Evolutionary conservation across 2,329 filamentous ascomycete genomes (phyloP), one percentile per base, ranked within the genome.

Genomic region (Fusarium praegraminearum): DNA sequence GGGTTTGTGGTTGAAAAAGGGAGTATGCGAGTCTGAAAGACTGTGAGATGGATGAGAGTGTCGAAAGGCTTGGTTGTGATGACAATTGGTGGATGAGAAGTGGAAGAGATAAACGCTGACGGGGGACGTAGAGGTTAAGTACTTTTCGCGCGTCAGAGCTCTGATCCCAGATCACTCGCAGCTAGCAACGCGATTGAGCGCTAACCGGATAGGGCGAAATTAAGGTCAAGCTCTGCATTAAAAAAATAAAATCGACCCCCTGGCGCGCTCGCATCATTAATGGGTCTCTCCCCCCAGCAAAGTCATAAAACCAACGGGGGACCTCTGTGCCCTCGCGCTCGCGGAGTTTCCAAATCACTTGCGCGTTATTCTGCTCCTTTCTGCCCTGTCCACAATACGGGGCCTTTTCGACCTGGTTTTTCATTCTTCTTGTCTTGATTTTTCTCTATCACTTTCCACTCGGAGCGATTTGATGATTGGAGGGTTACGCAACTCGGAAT

Each of bases 41-140:
- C 72, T 63, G 52, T 69, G 55, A 43, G 57, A 53, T 71, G 56
- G 71, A 66, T 70, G 64, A 45, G 65, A 68, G 65, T 77, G 74
- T 73, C 65, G 77, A 76, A 76, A 74, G 75, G 74, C 70, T 65
- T 72, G 76, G 77, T 76, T 77, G 76, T 81, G 76, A 70, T 76
- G 76, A 76, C 71, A 80, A 79, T 81, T 78, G 72, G 62, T 70
- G 70, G 71, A 71, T 79, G 75, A 71, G 75, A 76, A 74, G 74
- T 76, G 77, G 65, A 69, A 75, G 76, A 76, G 75, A 76, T 69
- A 75, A 38, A 78, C 62, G 77, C 69, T 77, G 78, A 82, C 77
- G 83, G 85, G 83, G 81, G 79, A 80, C 74, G 70, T 79, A 78
- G 77, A 78, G 79, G 77, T 86, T 86, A 87, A 86, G 84, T 87